Evolutionary conservation across 768 basidiomycete species (phyloP), one percentile per base, ranked within the genome.

Genomic region (Lepiota venenata): DNA sequence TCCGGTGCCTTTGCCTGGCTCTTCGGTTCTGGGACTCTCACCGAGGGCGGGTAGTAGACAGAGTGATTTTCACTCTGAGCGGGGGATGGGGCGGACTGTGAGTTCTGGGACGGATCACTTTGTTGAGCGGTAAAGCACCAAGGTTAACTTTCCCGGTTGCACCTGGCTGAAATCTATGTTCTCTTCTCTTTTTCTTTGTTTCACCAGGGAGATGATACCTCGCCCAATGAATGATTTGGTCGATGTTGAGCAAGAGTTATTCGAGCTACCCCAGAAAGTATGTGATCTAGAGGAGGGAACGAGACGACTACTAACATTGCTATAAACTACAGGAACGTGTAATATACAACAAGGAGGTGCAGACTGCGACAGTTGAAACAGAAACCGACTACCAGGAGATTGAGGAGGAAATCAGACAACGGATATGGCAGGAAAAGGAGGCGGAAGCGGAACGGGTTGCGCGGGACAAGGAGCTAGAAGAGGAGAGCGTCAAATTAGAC

Each of bases 261-360:
- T 92, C 60, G 93, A 95, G 61, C 72, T 94, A 10, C 93, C 93
- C 2, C 84, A 88, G 63, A 92, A 88, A 75, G 93, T 92, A 52
- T 44, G 74, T 62, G 11, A 41, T 10, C 51, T 22, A 16, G 7
- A 16, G 12, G 39, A 8, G n/a, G 15, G 38, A 14, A 49, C 14
- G 41, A 49, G 11, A 43, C 38, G 16, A 52, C 43, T 44, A 52
- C 44, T 53, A 56, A 14, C 15, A 52, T 14, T 15, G 15, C 25
- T n/a, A 20, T 6, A n/a, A 20, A n/a, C 15, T 40, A 42, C 61
- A 87, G 88, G 88, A 91, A 71, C 84, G 84, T 29, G 86, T 88
- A 12, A 81, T 85, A 37, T 91, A 91, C 63, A 92, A 89, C 63
- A 93, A 91, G 69, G 88, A 88, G 69, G 85, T 87, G 10, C 91